phyloP scores from a whole-genome alignment of 306 rosid genomes.

The Carpinus fangiana region DNA sequence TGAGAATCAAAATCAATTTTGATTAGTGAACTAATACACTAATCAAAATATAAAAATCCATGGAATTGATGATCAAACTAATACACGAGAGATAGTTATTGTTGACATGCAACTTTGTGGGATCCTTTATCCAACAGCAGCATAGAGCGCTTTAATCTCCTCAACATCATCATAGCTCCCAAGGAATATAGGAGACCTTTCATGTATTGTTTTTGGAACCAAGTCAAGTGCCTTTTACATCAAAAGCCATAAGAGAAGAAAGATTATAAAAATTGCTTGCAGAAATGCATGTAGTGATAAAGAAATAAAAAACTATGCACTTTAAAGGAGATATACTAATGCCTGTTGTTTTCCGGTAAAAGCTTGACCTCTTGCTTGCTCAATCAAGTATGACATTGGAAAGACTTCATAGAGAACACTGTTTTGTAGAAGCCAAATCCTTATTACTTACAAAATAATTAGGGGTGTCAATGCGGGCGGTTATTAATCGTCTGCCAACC shows the following conservation, averaged over 20 bases:
- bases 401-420: constrained; percentile 94
- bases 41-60: too few species aligned
- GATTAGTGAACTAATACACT: too few species aligned
- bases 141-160: constrained; percentile 71
- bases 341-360: constrained; percentile 89
- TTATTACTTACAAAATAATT: not conserved
- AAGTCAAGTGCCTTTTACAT: constrained; percentile 74
- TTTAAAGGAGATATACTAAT: not conserved
- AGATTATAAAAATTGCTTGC: not conserved
- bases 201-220: constrained; percentile 71
- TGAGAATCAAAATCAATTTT: too few species aligned
- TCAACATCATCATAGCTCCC: constrained; percentile 88
- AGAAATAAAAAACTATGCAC: not conserved
- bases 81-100: too few species aligned
- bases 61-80: too few species aligned
- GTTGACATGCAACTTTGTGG: too few species aligned
- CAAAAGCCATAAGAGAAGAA: not conserved
- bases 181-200: constrained; percentile 77
- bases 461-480: too few species aligned
- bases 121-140: constrained; percentile 27
- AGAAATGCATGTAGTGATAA: not conserved
- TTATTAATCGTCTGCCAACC: too few species aligned
- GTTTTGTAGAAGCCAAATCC: constrained; percentile 3
- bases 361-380: constrained; percentile 95
- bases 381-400: constrained; percentile 96